Evolutionary conservation across 148 eudicot genomes (phyloP).

Genomic region (Vaccinium darrowii): DNA sequence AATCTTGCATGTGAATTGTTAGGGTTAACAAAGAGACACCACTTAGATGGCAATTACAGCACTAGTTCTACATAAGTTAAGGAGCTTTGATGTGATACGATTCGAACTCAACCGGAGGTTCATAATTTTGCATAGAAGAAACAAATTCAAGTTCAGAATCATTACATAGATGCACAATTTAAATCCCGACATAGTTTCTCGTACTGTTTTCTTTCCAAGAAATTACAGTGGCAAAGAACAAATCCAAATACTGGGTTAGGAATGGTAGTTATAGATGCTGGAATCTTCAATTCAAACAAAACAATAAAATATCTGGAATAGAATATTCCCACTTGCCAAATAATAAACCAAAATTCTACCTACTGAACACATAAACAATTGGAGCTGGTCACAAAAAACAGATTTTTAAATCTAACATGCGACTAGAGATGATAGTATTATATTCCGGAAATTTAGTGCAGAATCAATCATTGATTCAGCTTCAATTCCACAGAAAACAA

Average conservation of each 20-base stretch:
- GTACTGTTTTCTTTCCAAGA: neutral
- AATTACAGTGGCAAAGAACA: neutral
- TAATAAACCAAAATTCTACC: neutral
- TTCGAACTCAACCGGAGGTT: neutral
- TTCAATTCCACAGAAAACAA: neutral
- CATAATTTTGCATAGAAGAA: neutral
- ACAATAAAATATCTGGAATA: neutral
- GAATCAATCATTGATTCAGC: neutral
- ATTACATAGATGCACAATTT: neutral
- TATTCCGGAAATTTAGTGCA: neutral
- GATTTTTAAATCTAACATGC: neutral
- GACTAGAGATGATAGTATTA: neutral
- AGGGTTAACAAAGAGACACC: neutral
- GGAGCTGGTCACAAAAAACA: neutral
- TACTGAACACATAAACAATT: neutral
- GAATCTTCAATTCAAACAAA: neutral
- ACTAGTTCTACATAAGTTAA: neutral
- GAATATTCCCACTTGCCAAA: slow-evolving; percentile 8
- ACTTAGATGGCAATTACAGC: neutral
- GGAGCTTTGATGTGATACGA: neutral
- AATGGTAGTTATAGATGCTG: neutral
- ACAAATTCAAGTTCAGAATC: neutral
- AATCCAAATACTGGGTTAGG: neutral
- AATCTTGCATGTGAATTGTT: neutral
- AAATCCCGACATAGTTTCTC: neutral